Base-by-base conservation (phyloP, 2,329 filamentous ascomycete species). In the Diplodia sapinea region DNA sequence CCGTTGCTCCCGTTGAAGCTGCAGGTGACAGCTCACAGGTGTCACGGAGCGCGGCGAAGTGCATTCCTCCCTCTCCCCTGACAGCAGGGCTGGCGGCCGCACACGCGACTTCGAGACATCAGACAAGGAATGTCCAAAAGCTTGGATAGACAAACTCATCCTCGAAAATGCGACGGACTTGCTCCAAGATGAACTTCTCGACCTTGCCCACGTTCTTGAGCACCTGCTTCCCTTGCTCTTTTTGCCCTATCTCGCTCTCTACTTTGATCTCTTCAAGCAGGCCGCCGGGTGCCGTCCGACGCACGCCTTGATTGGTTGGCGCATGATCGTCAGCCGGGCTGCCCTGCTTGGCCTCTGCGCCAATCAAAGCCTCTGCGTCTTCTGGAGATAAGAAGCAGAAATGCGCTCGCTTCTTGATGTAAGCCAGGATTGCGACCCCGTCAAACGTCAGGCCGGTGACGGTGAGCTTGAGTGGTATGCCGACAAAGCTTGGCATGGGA, bases 141-240 rank as follows among this genome's bases (percentile, higher is more conserved):
- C 94, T 97, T 54, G 95, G 95, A 81, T 96, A 98, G 70, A 98
- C 94, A 81, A 98, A 95, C 79, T 99, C 95, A 77, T 98, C 95
- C 80, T 99, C 95, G 75, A 99, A 98, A 73, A 99, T 98, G 75
- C 93, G 88, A 76, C 94, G 89, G 70, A 99, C 95, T 80, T 98
- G 94, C 78, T 98, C 94, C 69, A 99, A 84, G 67, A 99, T 93
- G 78, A 99, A 99, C 74, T 93, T 91, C 82, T 99, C 95, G 68
- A 99, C 95, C 84, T 99, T 99, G 68, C 95, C 94, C 61, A 99
- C 94, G 78, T 99, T 99, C 84, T 97, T 98, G 69, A 99, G 82
- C 56, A 94, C 95, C 81, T 97, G 94, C 81, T 95, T 97, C 31
- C 93, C 92, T 69, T 91, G 90, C 74, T 96, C 93, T 71, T 93